A percentile compares a stretch with the other conserved stretches of the same genome.
These are phyloP conservation scores for Fusarium lateritium DNA, from an alignment of 2,329 filamentous ascomycete genomes.

Conservation along the genomic window DNA sequence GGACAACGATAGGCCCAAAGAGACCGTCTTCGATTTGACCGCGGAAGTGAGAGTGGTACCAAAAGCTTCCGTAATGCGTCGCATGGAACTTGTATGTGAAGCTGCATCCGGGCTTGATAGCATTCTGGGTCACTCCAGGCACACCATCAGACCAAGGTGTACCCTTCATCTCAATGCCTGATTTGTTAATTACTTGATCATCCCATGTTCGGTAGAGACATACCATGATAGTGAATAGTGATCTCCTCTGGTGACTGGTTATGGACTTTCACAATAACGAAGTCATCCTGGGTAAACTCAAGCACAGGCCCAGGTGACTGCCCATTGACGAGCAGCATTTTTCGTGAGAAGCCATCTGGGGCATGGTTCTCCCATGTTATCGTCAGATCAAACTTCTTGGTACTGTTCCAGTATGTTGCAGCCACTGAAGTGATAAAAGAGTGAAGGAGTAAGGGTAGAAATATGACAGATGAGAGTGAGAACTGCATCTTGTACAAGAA, in stretches of 20 bases:
- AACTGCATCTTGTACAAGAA: conserved; percentile 28
- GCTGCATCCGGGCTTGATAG: conserved; percentile 63
- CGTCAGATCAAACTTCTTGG: conserved; percentile 48
- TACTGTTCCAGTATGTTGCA: conserved; percentile 23
- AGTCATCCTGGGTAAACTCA: conserved; percentile 66
- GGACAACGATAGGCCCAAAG: conserved; percentile 69
- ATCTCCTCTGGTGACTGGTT: conserved; percentile 65
- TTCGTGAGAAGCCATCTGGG: conserved; percentile 61
- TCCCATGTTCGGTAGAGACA: fast-evolving
- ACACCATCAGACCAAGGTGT: conserved; percentile 75
- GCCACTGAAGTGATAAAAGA: conserved; percentile 9
- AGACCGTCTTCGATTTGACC: conserved; percentile 73
- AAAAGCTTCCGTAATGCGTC: conserved; percentile 70
- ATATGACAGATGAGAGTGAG: conserved; percentile 1
- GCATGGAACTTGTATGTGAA: conserved; percentile 71
- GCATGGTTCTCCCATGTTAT: conserved; percentile 57
- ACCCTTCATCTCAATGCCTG: conserved; percentile 63
- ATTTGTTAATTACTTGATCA: conserved; percentile 4
- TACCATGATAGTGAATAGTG: conserved; percentile 66
- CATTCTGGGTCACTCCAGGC: conserved; percentile 68
- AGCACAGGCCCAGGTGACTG: conserved; percentile 74
- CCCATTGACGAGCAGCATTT: conserved; percentile 69
- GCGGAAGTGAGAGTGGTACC: conserved; percentile 72
- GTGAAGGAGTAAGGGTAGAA: conserved; percentile 25
- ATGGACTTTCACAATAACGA: conserved; percentile 60